phyloP scores from a whole-genome alignment of 2,329 filamentous ascomycete genomes.

The Colletotrichum sidae region DNA sequence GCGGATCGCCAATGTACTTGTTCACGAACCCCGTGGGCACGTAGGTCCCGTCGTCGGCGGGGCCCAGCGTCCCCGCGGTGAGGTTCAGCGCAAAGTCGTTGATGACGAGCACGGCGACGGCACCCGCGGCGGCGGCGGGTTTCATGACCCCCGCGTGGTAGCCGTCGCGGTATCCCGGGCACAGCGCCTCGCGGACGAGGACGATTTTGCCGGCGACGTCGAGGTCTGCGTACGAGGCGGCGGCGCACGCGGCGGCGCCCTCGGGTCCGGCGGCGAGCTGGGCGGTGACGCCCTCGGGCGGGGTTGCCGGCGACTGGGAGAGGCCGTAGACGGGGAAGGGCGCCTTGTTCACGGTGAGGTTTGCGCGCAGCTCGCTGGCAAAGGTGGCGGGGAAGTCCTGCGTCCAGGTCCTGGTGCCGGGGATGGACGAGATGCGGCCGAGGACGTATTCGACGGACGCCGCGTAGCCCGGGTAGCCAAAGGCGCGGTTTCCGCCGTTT shows the following conservation, averaged over 20 bases:
- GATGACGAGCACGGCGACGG: slow-evolving; percentile 46
- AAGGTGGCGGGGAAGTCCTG: slow-evolving; percentile 46
- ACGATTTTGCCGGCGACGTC: slow-evolving; percentile 47
- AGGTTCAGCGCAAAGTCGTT: slow-evolving; percentile 45
- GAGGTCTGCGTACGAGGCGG: slow-evolving; percentile 42
- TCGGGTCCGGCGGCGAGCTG: slow-evolving; percentile 44
- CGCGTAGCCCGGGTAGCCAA: slow-evolving; percentile 46
- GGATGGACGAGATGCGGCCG: slow-evolving; percentile 42
- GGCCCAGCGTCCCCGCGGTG: slow-evolving; percentile 44
- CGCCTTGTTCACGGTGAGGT: slow-evolving; percentile 41
- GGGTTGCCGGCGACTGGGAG: slow-evolving; percentile 47
- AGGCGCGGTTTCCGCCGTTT: slow-evolving; percentile 47
- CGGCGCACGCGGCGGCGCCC: slow-evolving; percentile 42
- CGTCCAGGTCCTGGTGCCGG: slow-evolving; percentile 44
- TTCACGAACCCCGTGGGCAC: slow-evolving; percentile 46
- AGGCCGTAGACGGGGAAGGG: slow-evolving; percentile 43
- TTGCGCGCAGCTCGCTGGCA: slow-evolving; percentile 36
- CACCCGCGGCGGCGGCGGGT: slow-evolving; percentile 45
- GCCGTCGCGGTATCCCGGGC: slow-evolving; percentile 43
- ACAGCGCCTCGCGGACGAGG: slow-evolving; percentile 46
- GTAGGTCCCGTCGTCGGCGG: slow-evolving; percentile 44
- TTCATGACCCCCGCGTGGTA: slow-evolving; percentile 46
- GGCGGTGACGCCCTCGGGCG: slow-evolving; percentile 43
- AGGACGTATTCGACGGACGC: slow-evolving; percentile 50
- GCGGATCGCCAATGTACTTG: slow-evolving; percentile 42